These are phyloP conservation scores for Solanum peruvianum DNA, from an alignment of 257 asterid genomes.

Conservation along the genomic window DNA sequence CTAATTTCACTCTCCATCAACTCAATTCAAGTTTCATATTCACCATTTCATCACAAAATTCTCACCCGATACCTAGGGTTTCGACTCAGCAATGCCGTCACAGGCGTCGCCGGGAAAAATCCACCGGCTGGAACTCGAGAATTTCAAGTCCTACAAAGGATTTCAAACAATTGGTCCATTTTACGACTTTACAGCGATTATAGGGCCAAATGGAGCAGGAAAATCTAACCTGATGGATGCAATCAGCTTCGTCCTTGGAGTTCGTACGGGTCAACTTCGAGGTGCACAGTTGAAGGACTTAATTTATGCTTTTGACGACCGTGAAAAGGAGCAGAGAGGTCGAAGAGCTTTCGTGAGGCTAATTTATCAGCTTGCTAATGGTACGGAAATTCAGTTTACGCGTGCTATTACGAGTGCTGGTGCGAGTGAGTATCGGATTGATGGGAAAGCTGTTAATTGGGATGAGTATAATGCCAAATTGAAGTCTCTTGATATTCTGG, in stretches of 20 bases:
- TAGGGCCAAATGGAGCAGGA: constrained; percentile 98
- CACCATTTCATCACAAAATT: neutral
- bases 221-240: constrained; percentile 98
- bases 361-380: constrained; percentile 61
- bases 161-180: constrained; percentile 82
- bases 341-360: constrained; percentile 74
- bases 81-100: constrained; percentile 29
- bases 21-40: neutral
- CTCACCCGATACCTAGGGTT: neutral
- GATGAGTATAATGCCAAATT: constrained; percentile 66
- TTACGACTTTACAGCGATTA: constrained; percentile 86
- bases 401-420: constrained; percentile 73
- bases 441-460: constrained; percentile 47
- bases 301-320: constrained; percentile 77
- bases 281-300: constrained; percentile 83
- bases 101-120: constrained; percentile 55
- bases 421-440: constrained; percentile 76
- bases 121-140: constrained; percentile 74
- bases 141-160: constrained; percentile 92
- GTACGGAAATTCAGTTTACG: constrained; percentile 64
- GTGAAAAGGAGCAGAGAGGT: constrained; percentile 76
- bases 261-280: constrained; percentile 93
- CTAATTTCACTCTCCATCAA: neutral
- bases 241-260: constrained; percentile 95
- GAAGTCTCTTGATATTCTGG: constrained; percentile 81